Evolutionary conservation across 2,329 filamentous ascomycete genomes (phyloP), one percentile per base, ranked within the genome.

Genomic region (Diplodia mutila): DNA sequence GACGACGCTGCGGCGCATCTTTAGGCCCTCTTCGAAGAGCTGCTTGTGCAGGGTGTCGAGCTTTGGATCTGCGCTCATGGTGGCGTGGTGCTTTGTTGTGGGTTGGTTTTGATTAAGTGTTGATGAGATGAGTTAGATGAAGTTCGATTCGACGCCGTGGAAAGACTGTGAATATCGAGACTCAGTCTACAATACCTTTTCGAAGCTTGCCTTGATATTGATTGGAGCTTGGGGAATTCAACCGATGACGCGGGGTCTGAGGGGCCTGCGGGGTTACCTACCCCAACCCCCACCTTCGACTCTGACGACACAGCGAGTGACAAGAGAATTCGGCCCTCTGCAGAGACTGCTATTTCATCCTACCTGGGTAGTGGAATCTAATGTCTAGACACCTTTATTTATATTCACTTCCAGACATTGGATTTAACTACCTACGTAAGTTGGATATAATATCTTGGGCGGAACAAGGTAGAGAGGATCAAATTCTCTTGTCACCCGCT

Each of bases 11-110:
- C 85, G 82, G 42, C 88, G 86, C 73, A 88, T 85, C 72, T 85
- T 82, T 66, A 90, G 80, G 42, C 88, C 88, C 70, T 86, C 83
- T 7, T 87, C 84, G 77, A 87, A 90, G 54, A 89, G 81, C 29
- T 63, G 59, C 42, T 63, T 63, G 59, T 63, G 59, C 11, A 63
- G 59, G 2, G 76, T 76, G 53, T 80, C 76, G 72, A 79, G 76
- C 37, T 80, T 79, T 1, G 79, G 76, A 65, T 81, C 77, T 68
- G 76, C 77, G 34, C 78, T 80, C 79, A 80, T 81, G 66, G 68
- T 74, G 69, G 16, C 16, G 8, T 29, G 39, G 34, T 34, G 16
- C 42, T 29, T 39, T 1, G 18, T 25, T 23, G 37, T 8, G 21
- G 23, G 14, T 16, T 14, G 37, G 2, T 2, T n/a, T 46, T n/a